These are phyloP conservation scores for Penicillium sumatraense DNA, from an alignment of 2,329 filamentous ascomycete genomes.

Conservation along the genomic window DNA sequence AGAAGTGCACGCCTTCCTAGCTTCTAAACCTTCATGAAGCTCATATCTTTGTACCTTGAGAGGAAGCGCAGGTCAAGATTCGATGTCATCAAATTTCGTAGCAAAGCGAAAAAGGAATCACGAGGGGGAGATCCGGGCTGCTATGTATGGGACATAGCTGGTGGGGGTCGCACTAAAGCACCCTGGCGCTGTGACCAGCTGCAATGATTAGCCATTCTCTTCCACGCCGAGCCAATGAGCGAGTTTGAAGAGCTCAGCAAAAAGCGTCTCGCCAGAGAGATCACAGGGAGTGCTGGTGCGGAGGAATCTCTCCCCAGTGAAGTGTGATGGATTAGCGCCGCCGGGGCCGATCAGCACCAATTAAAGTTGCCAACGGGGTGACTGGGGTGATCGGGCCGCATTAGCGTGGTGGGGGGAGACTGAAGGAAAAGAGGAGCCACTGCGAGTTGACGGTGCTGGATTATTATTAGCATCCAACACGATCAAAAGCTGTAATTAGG, in stretches of 20 bases:
- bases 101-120: conserved; percentile 1
- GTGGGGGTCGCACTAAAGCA: conserved; percentile 19
- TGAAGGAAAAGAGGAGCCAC: conserved; percentile 5
- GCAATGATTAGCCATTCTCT: conserved; percentile 7
- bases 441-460: background rate
- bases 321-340: conserved; percentile 27
- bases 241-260: background rate
- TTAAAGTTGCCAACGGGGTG: conserved; percentile 14
- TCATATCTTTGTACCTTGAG: conserved; percentile 15
- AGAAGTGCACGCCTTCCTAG: conserved; percentile 9
- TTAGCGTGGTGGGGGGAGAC: conserved; percentile 22
- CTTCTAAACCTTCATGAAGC: conserved; percentile 9
- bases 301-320: conserved; percentile 12
- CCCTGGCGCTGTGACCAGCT: conserved; percentile 18
- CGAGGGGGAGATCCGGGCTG: conserved; percentile 10
- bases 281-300: conserved; percentile 1
- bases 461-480: conserved; percentile 2
- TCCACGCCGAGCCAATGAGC: conserved; percentile 16
- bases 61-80: background rate
- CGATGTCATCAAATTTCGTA: background rate
- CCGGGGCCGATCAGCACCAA: conserved; percentile 18
- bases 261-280: conserved; percentile 13
- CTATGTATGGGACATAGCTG: conserved; percentile 19
- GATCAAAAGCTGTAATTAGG: background rate
- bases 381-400: conserved; percentile 27